Evolutionary conservation across 139 green algal species (phyloP).

Genomic region (Chlamydomonas applanata): DNA sequence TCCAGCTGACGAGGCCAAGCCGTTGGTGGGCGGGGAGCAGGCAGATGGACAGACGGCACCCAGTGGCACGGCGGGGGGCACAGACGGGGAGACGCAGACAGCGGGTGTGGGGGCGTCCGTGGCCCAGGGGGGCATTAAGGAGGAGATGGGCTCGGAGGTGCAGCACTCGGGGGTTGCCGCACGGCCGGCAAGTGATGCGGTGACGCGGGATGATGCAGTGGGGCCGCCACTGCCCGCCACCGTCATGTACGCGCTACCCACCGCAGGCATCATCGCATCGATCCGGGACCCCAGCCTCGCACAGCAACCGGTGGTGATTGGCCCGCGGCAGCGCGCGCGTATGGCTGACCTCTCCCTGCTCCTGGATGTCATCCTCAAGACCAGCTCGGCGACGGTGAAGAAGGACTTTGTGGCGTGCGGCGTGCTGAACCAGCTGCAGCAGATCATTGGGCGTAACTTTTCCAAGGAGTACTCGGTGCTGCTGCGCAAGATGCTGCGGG

Average conservation of each 20-base stretch:
- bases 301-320: constrained; percentile 27
- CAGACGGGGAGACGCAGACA: no score
- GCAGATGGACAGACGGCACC: background rate
- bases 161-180: background rate
- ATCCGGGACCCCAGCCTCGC: no score
- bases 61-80: background rate
- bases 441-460: constrained; percentile 44
- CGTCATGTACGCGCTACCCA: background rate
- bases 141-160: no score
- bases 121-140: background rate
- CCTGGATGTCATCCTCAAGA: constrained; percentile 82
- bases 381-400: constrained; percentile 43
- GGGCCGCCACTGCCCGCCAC: constrained; percentile 14
- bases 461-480: constrained; percentile 60
- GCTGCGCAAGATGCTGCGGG: constrained; percentile 62
- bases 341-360: constrained; percentile 85
- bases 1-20: no score
- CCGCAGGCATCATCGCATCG: constrained; percentile 19
- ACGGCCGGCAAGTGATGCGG: constrained; percentile 14
- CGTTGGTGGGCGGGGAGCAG: background rate
- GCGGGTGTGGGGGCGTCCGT: background rate
- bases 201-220: constrained; percentile 14
- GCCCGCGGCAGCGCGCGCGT: constrained; percentile 69
- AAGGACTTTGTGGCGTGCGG: constrained; percentile 72
- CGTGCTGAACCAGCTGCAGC: constrained; percentile 81